Evolutionary conservation across 345 rosid species (phyloP), one percentile per base, ranked within the genome.

Genomic region (Pistacia atlantica): DNA sequence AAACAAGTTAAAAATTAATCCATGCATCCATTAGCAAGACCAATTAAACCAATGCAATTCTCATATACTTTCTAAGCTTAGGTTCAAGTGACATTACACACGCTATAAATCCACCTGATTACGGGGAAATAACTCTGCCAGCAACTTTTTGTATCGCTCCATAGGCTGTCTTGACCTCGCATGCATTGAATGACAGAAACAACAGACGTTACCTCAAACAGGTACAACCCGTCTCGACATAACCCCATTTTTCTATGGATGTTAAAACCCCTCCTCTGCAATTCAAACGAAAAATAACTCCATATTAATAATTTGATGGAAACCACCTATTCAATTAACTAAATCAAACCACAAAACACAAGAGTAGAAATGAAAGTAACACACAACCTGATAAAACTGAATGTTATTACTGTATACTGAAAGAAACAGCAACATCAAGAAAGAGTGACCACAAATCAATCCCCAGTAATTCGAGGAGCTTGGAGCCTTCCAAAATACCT

Each of bases 131-230:
- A 93, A 86, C 2, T 95, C 91, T 28, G 96, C 84, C 18, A 95
- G 85, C n/a, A 95, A 78, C 80, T 93, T 89, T 90, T 93, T 95
- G 85, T 95, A 95, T 20, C 98, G 95, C 79, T 92, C 93, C 75
- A 93, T 94, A 0, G 99, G 99, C 89, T 95, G 99, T 37, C 98
- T 85, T 67, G 99, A 95, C 83, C 99, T 87, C 28, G 98, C 92
- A 57, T 97, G 90, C 90, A 95, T 42, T 17, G 99, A 89, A 73
- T 98, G 99, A 79, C 99, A 93, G 77, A 89, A 87, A 90, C 89
- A 86, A 87, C 97, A 95, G 88, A 95, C 96, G 90, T 83, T 92
- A 73, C 93, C 96, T 72, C 99, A 95, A 84, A 76, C 93, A 60
- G 98, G 99, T 14, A 95, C 62, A 70, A 93, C 91, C 91, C 90